Percentiles rank a stretch among this genome's conserved stretches.
Conservation (phyloP, 352 stramenopile species). For the Globisporangium yorkense region DNA sequence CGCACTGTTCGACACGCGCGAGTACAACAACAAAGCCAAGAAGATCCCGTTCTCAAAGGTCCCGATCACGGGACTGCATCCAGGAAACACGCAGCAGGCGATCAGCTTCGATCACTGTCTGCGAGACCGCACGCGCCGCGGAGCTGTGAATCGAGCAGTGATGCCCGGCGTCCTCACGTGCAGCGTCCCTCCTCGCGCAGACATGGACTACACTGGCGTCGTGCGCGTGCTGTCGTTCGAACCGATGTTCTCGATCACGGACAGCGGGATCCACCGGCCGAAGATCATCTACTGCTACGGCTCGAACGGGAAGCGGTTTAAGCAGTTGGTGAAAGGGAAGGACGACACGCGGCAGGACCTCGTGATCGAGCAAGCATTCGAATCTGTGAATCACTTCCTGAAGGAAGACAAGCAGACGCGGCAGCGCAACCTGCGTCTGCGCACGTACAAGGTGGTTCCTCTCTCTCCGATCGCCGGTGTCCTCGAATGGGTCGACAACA, state of each 20-base stretch:
- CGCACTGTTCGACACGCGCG: conserved; percentile 72
- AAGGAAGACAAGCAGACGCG: conserved; percentile 53
- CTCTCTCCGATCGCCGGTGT: conserved; percentile 91
- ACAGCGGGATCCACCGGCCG: conserved; percentile 92
- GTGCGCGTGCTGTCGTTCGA: conserved; percentile 90
- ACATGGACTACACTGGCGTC: conserved; percentile 81
- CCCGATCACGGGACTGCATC: conserved; percentile 30
- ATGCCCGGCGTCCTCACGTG: conserved; percentile 80
- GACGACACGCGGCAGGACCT: conserved; percentile 86
- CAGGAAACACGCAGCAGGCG: conserved; percentile 8
- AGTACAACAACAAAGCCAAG: conserved; percentile 64
- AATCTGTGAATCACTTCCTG: conserved; percentile 87
- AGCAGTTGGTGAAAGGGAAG: conserved; percentile 95
- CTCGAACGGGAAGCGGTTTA: conserved; percentile 88
- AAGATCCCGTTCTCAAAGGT: conserved; percentile 71
- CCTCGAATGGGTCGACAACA: conserved; percentile 98
- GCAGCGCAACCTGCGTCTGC: conserved; percentile 79
- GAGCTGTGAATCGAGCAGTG: conserved; percentile 28
- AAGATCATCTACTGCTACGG: conserved; percentile 98
- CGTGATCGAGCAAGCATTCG: conserved; percentile 89
- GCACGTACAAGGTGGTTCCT: conserved; percentile 96
- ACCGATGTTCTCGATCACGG: conserved; percentile 89
- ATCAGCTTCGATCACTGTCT: conserved; percentile 71
- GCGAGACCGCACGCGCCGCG: conserved; percentile 39
- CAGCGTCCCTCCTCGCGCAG: conserved; percentile 47